Percentiles rank a stretch among this genome's conserved stretches.
phyloP scores from a whole-genome alignment of 805 yeast species.

The Myxozyma vanderwaltii region DNA sequence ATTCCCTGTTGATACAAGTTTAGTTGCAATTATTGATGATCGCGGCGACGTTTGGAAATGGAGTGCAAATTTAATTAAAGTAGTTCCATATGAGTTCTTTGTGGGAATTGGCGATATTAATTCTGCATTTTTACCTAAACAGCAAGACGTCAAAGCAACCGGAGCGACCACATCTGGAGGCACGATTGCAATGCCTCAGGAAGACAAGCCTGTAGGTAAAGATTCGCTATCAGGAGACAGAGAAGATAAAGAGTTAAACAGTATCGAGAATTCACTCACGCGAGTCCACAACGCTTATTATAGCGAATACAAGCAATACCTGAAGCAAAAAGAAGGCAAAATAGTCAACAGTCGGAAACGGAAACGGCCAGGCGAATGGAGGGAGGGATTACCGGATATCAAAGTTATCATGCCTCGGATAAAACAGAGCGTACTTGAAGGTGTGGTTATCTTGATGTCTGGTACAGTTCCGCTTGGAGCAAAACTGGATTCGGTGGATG shows the following conservation, averaged over 20 bases:
- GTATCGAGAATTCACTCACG: slow-evolving; percentile 42
- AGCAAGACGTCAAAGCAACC: slow-evolving; percentile 38
- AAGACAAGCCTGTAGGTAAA: slow-evolving; percentile 37
- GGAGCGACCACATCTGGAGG: slow-evolving; percentile 15
- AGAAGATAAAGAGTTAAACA: slow-evolving; percentile 1
- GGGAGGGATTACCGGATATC: slow-evolving; percentile 55
- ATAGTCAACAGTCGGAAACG: slow-evolving; percentile 24
- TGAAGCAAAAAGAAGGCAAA: background rate
- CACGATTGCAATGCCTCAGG: slow-evolving; percentile 21
- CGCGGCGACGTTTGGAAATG: slow-evolving; percentile 99
- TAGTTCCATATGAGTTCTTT: slow-evolving; percentile 92
- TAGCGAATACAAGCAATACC: slow-evolving; percentile 41
- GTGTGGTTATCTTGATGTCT: slow-evolving; percentile 72
- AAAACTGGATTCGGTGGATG: slow-evolving; percentile 69
- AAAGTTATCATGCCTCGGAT: slow-evolving; percentile 71
- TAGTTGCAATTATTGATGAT: slow-evolving; percentile 96
- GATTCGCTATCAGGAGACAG: slow-evolving; percentile 47
- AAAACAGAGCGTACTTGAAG: slow-evolving; percentile 68
- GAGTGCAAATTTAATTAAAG: slow-evolving; percentile 88
- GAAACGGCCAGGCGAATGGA: slow-evolving; percentile 29
- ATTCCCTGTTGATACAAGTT: slow-evolving; percentile 93
- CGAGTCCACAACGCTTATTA: slow-evolving; percentile 68
- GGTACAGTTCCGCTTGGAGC: slow-evolving; percentile 89
- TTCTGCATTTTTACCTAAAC: slow-evolving; percentile 85
- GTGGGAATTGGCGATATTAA: slow-evolving; percentile 98